phyloP scores from a whole-genome alignment of 2,329 filamentous ascomycete genomes.

The Aspergillus costaricaensis region DNA sequence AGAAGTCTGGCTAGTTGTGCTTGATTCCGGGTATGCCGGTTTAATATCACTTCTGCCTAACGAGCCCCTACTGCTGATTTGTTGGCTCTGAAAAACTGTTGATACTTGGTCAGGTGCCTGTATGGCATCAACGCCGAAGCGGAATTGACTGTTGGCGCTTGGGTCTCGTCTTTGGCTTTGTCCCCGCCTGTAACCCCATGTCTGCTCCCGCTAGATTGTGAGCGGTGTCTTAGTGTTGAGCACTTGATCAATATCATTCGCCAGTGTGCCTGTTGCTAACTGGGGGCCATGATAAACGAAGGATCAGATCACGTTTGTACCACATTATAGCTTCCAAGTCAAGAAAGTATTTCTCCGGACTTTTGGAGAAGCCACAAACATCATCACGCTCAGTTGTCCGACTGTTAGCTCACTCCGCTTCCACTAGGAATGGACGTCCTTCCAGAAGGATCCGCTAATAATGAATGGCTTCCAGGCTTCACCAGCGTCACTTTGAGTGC shows the following conservation, averaged over 20 bases:
- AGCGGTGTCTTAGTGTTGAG: not conserved
- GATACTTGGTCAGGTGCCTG: not conserved
- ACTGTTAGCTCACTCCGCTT: not conserved
- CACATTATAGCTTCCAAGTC: not conserved
- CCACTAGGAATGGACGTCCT: not conserved
- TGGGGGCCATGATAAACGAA: not conserved
- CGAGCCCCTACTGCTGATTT: not conserved
- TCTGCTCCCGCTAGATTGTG: not conserved
- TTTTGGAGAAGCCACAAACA: not conserved
- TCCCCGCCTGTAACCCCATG: not conserved
- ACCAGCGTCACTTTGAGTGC: not conserved
- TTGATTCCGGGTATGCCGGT: not conserved
- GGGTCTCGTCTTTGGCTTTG: too few species aligned
- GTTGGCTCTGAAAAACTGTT: not conserved
- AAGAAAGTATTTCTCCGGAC: not conserved
- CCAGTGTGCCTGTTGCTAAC: not conserved
- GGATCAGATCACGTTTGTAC: not conserved
- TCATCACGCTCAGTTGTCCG: not conserved
- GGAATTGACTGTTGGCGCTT: too few species aligned
- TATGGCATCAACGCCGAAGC: too few species aligned
- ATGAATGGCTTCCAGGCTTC: not conserved
- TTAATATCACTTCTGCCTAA: not conserved
- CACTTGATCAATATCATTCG: not conserved
- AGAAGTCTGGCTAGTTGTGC: not conserved
- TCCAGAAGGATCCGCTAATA: not conserved